Percentiles rank a stretch among this genome's conserved stretches.
phyloP scores from a whole-genome alignment of 768 basidiomycete genomes.

The Tricholoma saponaceum region DNA sequence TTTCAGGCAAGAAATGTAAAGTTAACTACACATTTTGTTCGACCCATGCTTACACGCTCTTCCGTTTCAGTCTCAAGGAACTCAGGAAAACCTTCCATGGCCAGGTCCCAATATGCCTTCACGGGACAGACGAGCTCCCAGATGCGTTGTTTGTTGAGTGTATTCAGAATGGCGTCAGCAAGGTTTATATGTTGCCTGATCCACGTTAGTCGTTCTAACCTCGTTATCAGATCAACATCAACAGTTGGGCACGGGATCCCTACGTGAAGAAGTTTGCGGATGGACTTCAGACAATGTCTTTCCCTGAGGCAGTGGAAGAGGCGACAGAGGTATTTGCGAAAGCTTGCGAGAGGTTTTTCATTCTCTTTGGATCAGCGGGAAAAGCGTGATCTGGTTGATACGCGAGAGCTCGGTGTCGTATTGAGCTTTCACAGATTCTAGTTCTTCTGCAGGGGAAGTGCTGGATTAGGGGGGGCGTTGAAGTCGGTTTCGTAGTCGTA shows the following conservation, averaged over 20 bases:
- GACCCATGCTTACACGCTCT: neutral
- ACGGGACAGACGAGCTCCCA: constrained; percentile 42
- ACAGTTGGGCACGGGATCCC: constrained; percentile 43
- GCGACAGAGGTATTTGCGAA: constrained; percentile 38
- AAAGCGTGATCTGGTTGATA: constrained; percentile 25
- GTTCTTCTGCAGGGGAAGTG: too few relatives aligned
- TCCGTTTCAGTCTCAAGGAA: constrained; percentile 28
- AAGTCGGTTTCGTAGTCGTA: too few relatives aligned
- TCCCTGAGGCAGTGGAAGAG: constrained; percentile 42
- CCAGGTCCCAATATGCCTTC: constrained; percentile 35
- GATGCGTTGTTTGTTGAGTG: constrained; percentile 41
- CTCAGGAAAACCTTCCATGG: constrained; percentile 32
- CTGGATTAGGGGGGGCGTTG: too few relatives aligned
- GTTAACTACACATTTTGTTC: neutral
- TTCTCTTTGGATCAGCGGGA: constrained; percentile 36
- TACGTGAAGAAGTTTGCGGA: constrained; percentile 33
- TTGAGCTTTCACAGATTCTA: too few relatives aligned
- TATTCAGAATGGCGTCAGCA: constrained; percentile 42
- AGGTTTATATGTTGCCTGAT: constrained; percentile 17
- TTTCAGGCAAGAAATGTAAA: constrained; percentile 41
- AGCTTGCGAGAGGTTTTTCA: constrained; percentile 38
- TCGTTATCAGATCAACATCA: constrained; percentile 36
- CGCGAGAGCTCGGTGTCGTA: too few relatives aligned
- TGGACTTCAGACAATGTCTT: constrained; percentile 29
- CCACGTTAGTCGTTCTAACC: neutral